Evolutionary conservation across 2,329 filamentous ascomycete species (phyloP), one percentile per base, ranked within the genome.

Genomic region (Cytospora schulzeri): DNA sequence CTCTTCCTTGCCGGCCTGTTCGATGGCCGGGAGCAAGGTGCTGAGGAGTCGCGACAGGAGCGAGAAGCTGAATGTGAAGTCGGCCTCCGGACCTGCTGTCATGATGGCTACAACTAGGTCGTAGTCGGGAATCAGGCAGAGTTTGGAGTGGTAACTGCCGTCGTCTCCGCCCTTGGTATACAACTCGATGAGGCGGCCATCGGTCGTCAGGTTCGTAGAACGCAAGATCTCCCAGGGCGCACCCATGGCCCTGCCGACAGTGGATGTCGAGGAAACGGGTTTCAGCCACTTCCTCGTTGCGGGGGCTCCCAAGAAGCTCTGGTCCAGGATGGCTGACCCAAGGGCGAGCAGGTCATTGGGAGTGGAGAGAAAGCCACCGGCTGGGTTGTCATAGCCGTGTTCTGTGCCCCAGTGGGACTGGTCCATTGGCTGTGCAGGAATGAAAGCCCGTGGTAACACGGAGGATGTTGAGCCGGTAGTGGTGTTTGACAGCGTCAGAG

Each of bases 161-260:
- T 81, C 66, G 62, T 78, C 77, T 3, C 81, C 82, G 2, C 69
- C 72, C 69, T 84, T 84, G 28, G 78, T 77, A 70, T 82, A 82
- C 2, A 83, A 60, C 29, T 83, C 80, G 17, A 82, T 70, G 0
- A 79, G 68, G 4, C 79, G 76, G 29, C 76, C 73, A 64, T 78
- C 77, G 0, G 71, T 67, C 6, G 76, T 76, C 50, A 73, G 69
- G 2, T 69, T 75, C 8, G 68, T 69, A 7, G 74, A 73, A 33
- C 75, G 73, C 11, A 70, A 62, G 58, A 76, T 76, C 58, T 76
- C 74, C 75, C 74, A 76, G 2, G 73, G 74, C 3, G 71, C 73
- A 24, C 76, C 76, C n/a, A 78, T 66, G 45, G 67, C 62, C 0
- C 72, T 35, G 11, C 72, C 71, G 0, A 70, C 51, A 0, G 72